These are phyloP conservation scores for Pseudogymnoascus sp. DNA, from an alignment of 2,329 filamentous ascomycete genomes.

Conservation along the genomic window DNA sequence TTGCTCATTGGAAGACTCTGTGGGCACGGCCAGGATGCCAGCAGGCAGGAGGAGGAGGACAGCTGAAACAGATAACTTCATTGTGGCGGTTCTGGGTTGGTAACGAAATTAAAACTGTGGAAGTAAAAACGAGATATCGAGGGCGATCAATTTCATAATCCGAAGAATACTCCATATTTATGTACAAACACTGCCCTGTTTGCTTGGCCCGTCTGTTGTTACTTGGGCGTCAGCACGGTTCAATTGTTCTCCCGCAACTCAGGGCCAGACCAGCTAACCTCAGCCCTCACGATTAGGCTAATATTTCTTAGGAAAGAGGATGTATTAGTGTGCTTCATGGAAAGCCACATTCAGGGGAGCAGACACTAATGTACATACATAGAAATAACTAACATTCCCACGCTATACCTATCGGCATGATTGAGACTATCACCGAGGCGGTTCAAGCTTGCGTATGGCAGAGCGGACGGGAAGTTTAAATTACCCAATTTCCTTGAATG, in stretches of 20 bases:
- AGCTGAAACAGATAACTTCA: background rate
- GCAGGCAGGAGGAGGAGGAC: background rate
- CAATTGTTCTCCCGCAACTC: background rate
- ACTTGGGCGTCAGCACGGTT: background rate
- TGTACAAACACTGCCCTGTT: background rate
- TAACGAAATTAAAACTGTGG: background rate
- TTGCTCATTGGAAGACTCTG: background rate
- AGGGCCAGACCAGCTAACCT: background rate
- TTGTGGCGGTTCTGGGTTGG: background rate
- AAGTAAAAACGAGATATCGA: background rate
- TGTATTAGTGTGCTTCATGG: background rate
- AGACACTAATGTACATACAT: background rate
- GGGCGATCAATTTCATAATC: background rate
- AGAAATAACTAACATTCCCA: background rate
- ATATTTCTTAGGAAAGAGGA: background rate
- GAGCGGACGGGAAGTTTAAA: background rate
- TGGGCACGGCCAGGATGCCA: background rate
- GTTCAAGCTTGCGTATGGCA: background rate
- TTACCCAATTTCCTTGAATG: background rate
- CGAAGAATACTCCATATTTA: background rate
- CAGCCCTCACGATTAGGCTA: background rate
- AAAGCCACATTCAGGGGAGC: background rate
- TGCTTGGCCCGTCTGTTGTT: background rate
- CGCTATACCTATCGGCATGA: background rate
- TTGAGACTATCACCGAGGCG: background rate